A percentile compares a stretch with the other conserved stretches of the same genome.
Conservation (phyloP, 2,329 filamentous ascomycete genomes). For the Diplodia intermedia region DNA sequence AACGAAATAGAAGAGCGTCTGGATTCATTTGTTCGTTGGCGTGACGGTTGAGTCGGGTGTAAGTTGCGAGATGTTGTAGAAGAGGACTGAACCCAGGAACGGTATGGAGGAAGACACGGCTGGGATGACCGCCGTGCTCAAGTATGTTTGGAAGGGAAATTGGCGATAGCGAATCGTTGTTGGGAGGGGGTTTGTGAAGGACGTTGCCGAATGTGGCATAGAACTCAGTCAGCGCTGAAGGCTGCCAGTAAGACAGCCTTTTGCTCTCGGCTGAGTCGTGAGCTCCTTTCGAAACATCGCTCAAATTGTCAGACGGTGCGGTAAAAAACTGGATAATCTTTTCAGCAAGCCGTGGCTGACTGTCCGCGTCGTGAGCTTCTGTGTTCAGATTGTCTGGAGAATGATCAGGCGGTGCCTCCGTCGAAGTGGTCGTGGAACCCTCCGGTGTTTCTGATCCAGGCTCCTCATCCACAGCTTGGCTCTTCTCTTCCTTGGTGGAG, state of each 20-base stretch:
- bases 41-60: background rate
- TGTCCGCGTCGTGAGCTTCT: background rate
- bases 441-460: background rate
- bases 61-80: background rate
- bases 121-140: background rate
- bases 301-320: no score
- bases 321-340: background rate
- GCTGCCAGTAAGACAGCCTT: background rate
- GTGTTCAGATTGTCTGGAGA: background rate
- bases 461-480: no score
- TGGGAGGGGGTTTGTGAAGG: constrained; percentile 10
- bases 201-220: constrained; percentile 24
- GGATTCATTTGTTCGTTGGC: background rate
- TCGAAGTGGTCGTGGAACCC: no score
- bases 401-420: background rate
- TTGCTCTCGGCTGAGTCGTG: background rate
- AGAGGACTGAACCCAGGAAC: constrained; percentile 25
- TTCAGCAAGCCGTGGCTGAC: background rate
- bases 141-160: background rate
- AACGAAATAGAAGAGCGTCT: constrained; percentile 24
- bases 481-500: no score
- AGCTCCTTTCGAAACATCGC: background rate
- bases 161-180: background rate
- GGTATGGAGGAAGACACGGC: constrained; percentile 12
- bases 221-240: background rate